Conservation (phyloP, 2,329 filamentous ascomycete genomes). For the Aureobasidium uvarum region DNA sequence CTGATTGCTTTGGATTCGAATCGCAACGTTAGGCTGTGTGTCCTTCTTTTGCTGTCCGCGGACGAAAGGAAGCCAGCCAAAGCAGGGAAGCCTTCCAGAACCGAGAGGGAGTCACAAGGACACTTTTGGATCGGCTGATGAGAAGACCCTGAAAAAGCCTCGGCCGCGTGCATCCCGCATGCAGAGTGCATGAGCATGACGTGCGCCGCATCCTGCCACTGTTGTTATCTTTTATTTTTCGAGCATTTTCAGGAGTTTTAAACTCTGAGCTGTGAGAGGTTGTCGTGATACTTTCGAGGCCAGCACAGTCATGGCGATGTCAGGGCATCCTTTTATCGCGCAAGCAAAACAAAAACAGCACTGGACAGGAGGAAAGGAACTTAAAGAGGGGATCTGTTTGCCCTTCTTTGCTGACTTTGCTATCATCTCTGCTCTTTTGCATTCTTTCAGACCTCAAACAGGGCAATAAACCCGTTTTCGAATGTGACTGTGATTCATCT, state of each 20-base stretch:
- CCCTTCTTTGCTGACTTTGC: background rate
- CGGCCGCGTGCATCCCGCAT: slow-evolving; percentile 6
- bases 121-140: background rate
- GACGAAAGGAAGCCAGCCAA: background rate
- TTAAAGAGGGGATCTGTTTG: background rate
- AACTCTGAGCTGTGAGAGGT: background rate
- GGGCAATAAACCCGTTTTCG: slow-evolving; percentile 10
- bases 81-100: background rate
- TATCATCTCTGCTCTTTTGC: background rate
- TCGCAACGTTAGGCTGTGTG: background rate
- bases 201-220: background rate
- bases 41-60: background rate
- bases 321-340: slow-evolving; percentile 1
- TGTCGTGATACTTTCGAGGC: background rate
- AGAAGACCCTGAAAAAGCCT: slow-evolving; percentile 6
- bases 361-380: background rate
- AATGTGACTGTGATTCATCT: slow-evolving; percentile 1
- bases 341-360: background rate
- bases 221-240: background rate
- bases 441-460: background rate
- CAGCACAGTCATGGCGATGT: slow-evolving; percentile 10
- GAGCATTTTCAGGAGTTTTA: background rate
- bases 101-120: background rate
- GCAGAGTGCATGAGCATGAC: background rate
- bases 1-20: background rate